Conservation (phyloP, 805 yeast genomes). For the Blastobotrys terrestris region DNA sequence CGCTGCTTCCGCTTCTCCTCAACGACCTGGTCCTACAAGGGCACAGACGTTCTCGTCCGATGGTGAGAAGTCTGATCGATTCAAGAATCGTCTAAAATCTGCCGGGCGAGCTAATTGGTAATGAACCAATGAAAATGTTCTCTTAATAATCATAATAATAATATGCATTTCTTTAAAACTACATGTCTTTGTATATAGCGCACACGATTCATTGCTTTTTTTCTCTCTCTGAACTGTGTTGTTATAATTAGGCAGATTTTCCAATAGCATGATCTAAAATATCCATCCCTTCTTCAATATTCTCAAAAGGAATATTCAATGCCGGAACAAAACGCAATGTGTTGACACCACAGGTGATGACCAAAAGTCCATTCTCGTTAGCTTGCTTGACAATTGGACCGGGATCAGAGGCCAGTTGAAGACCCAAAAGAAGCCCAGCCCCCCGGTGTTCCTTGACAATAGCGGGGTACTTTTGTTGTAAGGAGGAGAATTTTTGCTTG, state of each 20-base stretch:
- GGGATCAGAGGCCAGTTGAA: slow-evolving; percentile 68
- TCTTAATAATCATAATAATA: neutral
- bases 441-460: slow-evolving; percentile 72
- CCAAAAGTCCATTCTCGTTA: slow-evolving; percentile 71
- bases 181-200: too few species aligned
- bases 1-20: neutral
- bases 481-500: slow-evolving; percentile 34
- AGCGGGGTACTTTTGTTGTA: slow-evolving; percentile 51
- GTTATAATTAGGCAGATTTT: neutral
- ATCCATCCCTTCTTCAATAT: slow-evolving; percentile 62
- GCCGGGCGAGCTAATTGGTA: slow-evolving; percentile 22
- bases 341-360: slow-evolving; percentile 89
- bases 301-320: slow-evolving; percentile 67
- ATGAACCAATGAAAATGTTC: too few species aligned
- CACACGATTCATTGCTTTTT: too few species aligned
- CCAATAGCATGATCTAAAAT: slow-evolving; percentile 54
- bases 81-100: slow-evolving; percentile 16
- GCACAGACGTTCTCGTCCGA: slow-evolving; percentile 9
- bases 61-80: slow-evolving; percentile 13
- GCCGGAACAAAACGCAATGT: slow-evolving; percentile 92
- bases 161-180: neutral
- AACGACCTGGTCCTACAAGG: neutral
- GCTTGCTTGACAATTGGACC: slow-evolving; percentile 56
- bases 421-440: slow-evolving; percentile 79
- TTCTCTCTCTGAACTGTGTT: too few species aligned